Conservation (phyloP, 2,329 filamentous ascomycete species). For the Claviceps citrina region DNA sequence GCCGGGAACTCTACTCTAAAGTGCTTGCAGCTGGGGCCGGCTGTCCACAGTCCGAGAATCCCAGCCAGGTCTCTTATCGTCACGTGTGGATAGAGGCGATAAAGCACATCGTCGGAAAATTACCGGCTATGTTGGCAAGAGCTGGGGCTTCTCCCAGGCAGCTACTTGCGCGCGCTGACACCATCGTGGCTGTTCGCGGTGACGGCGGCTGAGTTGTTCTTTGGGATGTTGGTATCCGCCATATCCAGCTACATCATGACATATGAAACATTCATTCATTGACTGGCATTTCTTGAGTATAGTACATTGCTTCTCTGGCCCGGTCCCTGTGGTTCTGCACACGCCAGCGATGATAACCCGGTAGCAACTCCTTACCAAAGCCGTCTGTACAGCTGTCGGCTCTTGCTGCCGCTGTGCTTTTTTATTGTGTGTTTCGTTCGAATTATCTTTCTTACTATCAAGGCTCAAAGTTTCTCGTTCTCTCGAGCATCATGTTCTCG, state of each 20-base stretch:
- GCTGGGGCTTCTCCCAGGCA: neutral
- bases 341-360: slow-evolving; percentile 33
- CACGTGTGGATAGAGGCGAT: neutral
- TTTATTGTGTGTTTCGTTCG: neutral
- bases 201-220: neutral
- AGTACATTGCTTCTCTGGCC: neutral
- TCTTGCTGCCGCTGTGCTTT: slow-evolving; percentile 5
- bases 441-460: neutral
- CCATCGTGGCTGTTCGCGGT: slow-evolving; percentile 9
- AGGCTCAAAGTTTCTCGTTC: neutral
- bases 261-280: neutral
- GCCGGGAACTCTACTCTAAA: neutral
- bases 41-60: no score
- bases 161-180: neutral
- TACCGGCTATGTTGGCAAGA: neutral
- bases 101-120: neutral
- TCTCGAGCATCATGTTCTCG: slow-evolving; percentile 39
- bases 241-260: neutral
- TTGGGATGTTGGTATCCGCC: neutral
- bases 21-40: slow-evolving; percentile 13
- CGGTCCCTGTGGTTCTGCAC: neutral
- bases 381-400: slow-evolving; percentile 23
- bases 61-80: no score
- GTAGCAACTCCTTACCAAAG: slow-evolving; percentile 19
- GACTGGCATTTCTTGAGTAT: slow-evolving; percentile 1